Evolutionary conservation across 2,329 filamentous ascomycete genomes (phyloP).

Genomic region (Ascochyta koolunga): DNA sequence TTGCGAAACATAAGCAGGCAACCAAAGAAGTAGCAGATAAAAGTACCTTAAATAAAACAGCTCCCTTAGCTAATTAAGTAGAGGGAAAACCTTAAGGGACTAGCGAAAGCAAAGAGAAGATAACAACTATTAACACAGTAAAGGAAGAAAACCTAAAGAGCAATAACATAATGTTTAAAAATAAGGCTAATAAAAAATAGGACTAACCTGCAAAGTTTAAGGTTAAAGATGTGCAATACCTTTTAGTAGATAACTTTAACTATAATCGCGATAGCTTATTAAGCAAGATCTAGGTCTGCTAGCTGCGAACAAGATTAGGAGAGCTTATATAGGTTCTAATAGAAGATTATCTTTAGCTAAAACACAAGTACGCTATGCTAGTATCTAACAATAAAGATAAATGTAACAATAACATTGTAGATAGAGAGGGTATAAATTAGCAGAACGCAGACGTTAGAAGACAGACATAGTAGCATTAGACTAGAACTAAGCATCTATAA

Average conservation of each 20-base stretch:
- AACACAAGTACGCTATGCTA: background rate
- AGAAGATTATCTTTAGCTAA: background rate
- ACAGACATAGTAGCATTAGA: too few species aligned
- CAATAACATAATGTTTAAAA: background rate
- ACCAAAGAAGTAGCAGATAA: background rate
- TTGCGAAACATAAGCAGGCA: background rate
- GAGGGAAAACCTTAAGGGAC: background rate
- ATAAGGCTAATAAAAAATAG: background rate
- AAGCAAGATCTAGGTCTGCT: background rate
- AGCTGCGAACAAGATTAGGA: background rate
- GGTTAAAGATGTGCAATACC: too few species aligned
- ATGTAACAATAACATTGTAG: too few species aligned
- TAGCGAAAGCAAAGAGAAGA: conserved; percentile 2
- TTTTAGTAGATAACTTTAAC: background rate
- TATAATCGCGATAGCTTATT: background rate
- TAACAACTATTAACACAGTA: too few species aligned
- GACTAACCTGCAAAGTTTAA: background rate
- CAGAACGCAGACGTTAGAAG: too few species aligned
- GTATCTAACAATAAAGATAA: conserved; percentile 11
- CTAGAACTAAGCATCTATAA: too few species aligned
- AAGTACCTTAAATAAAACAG: background rate
- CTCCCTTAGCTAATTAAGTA: background rate
- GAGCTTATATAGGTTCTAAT: background rate
- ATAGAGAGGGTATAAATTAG: too few species aligned
- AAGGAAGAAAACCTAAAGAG: too few species aligned